Percentiles rank a stretch among this genome's conserved stretches.
phyloP scores from a whole-genome alignment of 257 asterid species.

The Jasminum sambac region DNA sequence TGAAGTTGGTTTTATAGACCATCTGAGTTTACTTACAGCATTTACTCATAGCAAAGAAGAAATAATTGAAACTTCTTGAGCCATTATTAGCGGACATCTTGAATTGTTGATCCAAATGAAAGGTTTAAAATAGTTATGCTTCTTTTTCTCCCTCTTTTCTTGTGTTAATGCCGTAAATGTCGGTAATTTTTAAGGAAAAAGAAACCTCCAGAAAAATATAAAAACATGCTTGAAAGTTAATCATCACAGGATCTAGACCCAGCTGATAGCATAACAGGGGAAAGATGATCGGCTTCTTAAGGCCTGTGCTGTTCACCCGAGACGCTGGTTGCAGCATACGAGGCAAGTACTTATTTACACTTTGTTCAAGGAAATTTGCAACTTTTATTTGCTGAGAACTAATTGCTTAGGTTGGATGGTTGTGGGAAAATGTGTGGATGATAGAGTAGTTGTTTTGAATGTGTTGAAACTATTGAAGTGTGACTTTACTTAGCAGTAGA shows the following conservation, averaged over 20 bases:
- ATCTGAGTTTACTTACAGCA: conserved; percentile 31
- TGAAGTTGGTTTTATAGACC: conserved; percentile 4
- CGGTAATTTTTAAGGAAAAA: neutral
- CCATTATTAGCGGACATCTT: neutral
- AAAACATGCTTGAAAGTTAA: neutral
- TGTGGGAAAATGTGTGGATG: no score
- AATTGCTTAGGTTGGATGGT: no score
- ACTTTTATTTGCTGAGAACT: no score
- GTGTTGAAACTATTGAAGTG: no score
- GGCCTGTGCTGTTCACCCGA: neutral
- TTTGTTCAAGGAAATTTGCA: neutral
- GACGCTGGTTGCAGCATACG: neutral
- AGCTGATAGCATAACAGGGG: neutral
- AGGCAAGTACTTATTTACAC: neutral
- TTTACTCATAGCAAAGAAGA: conserved; percentile 23
- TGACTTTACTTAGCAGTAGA: no score
- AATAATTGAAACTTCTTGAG: conserved; percentile 32
- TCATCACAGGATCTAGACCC: neutral
- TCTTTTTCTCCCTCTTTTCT: neutral
- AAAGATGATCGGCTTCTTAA: neutral
- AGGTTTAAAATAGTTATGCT: neutral
- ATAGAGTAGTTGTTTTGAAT: no score
- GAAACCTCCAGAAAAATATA: neutral
- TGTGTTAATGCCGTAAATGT: neutral
- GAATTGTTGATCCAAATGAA: neutral